Evolutionary conservation across 2,329 filamentous ascomycete species (phyloP), one percentile per base, ranked within the genome.

Genomic region (Aspergillus sp.): DNA sequence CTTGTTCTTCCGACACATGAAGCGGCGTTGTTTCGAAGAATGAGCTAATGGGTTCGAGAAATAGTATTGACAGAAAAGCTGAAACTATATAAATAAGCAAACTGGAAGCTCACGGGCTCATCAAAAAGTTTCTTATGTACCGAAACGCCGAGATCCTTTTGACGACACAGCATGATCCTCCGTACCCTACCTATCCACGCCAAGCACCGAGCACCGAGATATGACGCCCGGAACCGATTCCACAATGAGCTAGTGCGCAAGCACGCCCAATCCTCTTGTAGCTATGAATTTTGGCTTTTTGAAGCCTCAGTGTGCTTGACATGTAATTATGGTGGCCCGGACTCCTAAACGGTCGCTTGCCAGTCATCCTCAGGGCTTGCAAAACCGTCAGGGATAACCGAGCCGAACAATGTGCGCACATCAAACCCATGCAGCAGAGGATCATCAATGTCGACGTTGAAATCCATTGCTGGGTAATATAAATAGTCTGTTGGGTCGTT

Each of bases 331-430:
- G 11, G 32, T 36, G 36, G 14, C 16, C 36, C 36, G 6, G 36
- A n/a, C 36, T 42, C 36, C 14, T 16, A 42, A 42, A 42, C 16
- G 36, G 14, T 16, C 5, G 36, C 5, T n/a, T 42, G 36, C 14
- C 16, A 42, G 36, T 42, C 36, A 42, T 42, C 36, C 6, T 3
- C 36, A 16, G 36, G 16, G 16, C 12, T 14, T n/a, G 36, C 45
- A 24, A 49, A 49, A 12, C 53, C 31, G 10, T 10, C 11, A n/a
- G 53, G 31, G 18, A 55, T 55, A 7, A 55, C 45, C n/a, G 53
- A 49, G 2, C 53, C 53, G 20, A 55, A 55, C 29, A 55, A 26
- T 6, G 53, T 55, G 14, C 53, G 53, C 7, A 55, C 45, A 39
- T 55, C 53, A 49, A 55, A 10, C 12, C 53, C 53, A 22, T 45